phyloP scores from a whole-genome alignment of 495 filamentous ascomycete species.

The Penicillium arizonense region DNA sequence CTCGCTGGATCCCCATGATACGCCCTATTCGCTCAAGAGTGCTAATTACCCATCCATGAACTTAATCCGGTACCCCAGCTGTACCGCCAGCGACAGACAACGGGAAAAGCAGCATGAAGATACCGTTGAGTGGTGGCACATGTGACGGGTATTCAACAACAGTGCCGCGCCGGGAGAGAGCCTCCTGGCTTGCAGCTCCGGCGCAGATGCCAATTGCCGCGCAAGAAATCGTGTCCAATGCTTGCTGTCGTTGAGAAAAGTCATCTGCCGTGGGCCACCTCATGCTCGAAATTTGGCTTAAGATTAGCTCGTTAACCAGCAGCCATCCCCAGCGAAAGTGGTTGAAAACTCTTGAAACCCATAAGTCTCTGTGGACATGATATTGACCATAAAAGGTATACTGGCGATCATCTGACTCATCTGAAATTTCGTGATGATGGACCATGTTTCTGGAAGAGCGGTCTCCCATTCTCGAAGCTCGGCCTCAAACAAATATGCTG shows the following conservation, averaged over 20 bases:
- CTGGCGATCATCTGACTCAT: slow-evolving; percentile 8
- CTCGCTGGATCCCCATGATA: slow-evolving; percentile 28
- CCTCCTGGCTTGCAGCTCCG: slow-evolving; percentile 17
- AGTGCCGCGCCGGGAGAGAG: neutral
- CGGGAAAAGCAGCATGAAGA: slow-evolving; percentile 31
- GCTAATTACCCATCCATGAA: slow-evolving; percentile 28
- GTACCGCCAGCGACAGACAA: slow-evolving; percentile 28
- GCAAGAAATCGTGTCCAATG: slow-evolving; percentile 14
- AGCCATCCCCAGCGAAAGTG: slow-evolving; percentile 22
- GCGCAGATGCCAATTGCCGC: slow-evolving; percentile 21
- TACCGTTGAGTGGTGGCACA: slow-evolving; percentile 24
- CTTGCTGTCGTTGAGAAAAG: slow-evolving; percentile 13
- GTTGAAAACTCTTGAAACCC: slow-evolving; percentile 16
- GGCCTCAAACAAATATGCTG: slow-evolving; percentile 6
- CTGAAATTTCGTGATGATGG: slow-evolving; percentile 7
- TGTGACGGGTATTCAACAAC: neutral
- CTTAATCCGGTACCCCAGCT: slow-evolving; percentile 22
- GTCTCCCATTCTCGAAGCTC: slow-evolving; percentile 22
- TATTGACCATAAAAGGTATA: slow-evolving; percentile 17
- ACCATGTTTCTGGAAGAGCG: slow-evolving; percentile 13
- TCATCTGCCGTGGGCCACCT: neutral
- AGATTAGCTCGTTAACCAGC: slow-evolving; percentile 18
- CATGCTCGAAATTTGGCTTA: slow-evolving; percentile 6
- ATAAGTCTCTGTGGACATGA: slow-evolving; percentile 14
- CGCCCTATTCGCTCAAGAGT: slow-evolving; percentile 28